Percentiles rank a stretch among this genome's conserved stretches.
Conservation (phyloP, 176 grass and related monocot genomes). For the Triticum turgidum region DNA sequence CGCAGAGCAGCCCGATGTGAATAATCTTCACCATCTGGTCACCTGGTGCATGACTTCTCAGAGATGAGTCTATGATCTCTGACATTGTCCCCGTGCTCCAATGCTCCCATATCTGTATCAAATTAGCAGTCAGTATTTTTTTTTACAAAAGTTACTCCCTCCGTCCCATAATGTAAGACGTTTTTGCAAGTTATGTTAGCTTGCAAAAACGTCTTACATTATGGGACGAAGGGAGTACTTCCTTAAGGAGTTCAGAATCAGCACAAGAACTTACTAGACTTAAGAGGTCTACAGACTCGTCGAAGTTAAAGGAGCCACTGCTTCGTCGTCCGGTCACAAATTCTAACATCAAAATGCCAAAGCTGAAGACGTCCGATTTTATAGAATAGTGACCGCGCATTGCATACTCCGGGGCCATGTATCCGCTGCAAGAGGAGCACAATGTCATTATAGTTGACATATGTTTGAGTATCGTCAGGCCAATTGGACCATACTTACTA, state of each 20-base stretch:
- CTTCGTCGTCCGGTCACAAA: conserved; percentile 61
- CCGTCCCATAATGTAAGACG: too few relatives aligned
- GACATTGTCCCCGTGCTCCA: conserved; percentile 42
- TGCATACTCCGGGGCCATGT: conserved; percentile 54
- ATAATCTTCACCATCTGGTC: conserved; percentile 39
- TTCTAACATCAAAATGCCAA: conserved; percentile 67
- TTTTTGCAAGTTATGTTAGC: too few relatives aligned
- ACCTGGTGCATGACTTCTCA: conserved; percentile 22
- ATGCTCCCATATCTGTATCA: conserved; percentile 57
- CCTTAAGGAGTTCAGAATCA: background rate
- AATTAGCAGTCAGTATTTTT: background rate
- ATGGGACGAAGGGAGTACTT: background rate
- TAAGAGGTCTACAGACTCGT: conserved; percentile 50
- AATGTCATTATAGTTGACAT: background rate
- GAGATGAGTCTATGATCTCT: conserved; percentile 37
- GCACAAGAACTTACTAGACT: conserved; percentile 31
- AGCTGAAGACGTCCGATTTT: conserved; percentile 68
- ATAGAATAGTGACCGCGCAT: conserved; percentile 62
- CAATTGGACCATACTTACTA: conserved; percentile 55
- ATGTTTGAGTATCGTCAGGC: background rate
- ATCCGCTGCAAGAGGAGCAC: conserved; percentile 34
- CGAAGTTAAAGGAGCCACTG: conserved; percentile 6
- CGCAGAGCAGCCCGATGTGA: conserved; percentile 64
- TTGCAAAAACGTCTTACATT: too few relatives aligned
- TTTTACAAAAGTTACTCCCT: background rate